Percentiles rank a stretch among this genome's conserved stretches.
Evolutionary conservation across 257 asterid species (phyloP).

Genomic region (Capsicum rhomboideum): DNA sequence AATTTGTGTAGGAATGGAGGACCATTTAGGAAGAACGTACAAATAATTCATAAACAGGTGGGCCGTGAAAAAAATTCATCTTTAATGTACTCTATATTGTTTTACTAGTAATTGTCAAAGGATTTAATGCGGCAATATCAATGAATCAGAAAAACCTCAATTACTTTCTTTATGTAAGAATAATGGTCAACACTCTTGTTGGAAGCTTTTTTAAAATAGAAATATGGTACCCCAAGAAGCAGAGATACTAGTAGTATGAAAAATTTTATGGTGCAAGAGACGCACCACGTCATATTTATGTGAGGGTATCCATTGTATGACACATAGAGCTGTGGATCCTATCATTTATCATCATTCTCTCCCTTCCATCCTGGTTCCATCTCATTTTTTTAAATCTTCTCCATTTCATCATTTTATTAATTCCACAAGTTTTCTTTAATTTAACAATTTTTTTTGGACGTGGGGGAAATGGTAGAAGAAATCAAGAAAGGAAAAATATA

Average conservation of each 20-base stretch:
- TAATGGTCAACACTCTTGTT: not conserved
- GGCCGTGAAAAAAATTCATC: not conserved
- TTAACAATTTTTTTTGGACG: too few relatives aligned
- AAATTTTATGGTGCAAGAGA: too few relatives aligned
- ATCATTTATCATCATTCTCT: too few relatives aligned
- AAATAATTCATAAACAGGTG: conserved; percentile 1
- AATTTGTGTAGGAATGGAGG: not conserved
- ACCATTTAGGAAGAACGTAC: not conserved
- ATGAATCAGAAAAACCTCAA: not conserved
- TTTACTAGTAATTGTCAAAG: not conserved
- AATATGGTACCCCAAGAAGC: not conserved
- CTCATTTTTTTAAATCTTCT: too few relatives aligned
- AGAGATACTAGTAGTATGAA: not conserved
- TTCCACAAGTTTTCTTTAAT: too few relatives aligned
- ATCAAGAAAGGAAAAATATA: too few relatives aligned
- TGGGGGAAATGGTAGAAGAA: too few relatives aligned
- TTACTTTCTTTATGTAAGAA: not conserved
- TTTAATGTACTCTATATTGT: not conserved
- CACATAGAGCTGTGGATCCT: too few relatives aligned
- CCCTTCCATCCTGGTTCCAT: too few relatives aligned
- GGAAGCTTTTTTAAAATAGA: not conserved
- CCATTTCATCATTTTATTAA: too few relatives aligned
- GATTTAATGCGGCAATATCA: not conserved
- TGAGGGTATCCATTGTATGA: too few relatives aligned
- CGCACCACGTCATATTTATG: too few relatives aligned